Conservation (phyloP, 2,329 filamentous ascomycete species). For the Periconia sp. region DNA sequence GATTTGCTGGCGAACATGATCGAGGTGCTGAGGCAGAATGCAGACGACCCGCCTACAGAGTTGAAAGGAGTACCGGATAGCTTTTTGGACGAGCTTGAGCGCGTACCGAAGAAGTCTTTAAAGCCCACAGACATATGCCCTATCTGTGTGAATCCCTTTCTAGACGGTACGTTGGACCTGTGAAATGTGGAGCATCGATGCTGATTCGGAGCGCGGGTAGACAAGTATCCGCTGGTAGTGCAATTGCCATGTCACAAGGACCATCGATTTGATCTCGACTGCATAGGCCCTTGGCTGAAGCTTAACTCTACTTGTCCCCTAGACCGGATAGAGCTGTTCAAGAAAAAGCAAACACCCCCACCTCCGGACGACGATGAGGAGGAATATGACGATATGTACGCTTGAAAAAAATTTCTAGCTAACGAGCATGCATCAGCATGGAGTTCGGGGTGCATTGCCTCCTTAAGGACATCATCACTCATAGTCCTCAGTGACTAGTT, state of each 20-base stretch:
- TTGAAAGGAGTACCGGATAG: slow-evolving; percentile 67
- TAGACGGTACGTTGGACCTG: slow-evolving; percentile 56
- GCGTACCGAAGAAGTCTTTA: slow-evolving; percentile 62
- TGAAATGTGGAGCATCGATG: not conserved
- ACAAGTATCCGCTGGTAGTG: slow-evolving; percentile 68
- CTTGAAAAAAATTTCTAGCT: slow-evolving; percentile 43
- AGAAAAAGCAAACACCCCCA: slow-evolving; percentile 53
- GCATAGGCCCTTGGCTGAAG: slow-evolving; percentile 68
- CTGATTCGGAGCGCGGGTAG: slow-evolving; percentile 36
- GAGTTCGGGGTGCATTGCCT: too few relatives aligned
- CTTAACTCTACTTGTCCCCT: slow-evolving; percentile 69
- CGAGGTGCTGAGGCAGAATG: slow-evolving; percentile 58
- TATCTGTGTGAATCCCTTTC: slow-evolving; percentile 66
- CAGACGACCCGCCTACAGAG: slow-evolving; percentile 65
- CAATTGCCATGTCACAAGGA: slow-evolving; percentile 66
- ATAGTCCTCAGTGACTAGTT: too few relatives aligned
- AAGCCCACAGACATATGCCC: slow-evolving; percentile 62
- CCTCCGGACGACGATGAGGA: slow-evolving; percentile 59
- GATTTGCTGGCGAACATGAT: slow-evolving; percentile 63
- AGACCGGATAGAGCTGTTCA: slow-evolving; percentile 64
- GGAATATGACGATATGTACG: slow-evolving; percentile 60
- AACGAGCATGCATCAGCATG: too few relatives aligned
- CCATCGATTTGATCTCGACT: slow-evolving; percentile 70
- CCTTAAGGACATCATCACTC: too few relatives aligned
- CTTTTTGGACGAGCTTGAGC: slow-evolving; percentile 66